Base-by-base conservation (phyloP, 2,329 filamentous ascomycete species). In the Botrytis galanthina region DNA sequence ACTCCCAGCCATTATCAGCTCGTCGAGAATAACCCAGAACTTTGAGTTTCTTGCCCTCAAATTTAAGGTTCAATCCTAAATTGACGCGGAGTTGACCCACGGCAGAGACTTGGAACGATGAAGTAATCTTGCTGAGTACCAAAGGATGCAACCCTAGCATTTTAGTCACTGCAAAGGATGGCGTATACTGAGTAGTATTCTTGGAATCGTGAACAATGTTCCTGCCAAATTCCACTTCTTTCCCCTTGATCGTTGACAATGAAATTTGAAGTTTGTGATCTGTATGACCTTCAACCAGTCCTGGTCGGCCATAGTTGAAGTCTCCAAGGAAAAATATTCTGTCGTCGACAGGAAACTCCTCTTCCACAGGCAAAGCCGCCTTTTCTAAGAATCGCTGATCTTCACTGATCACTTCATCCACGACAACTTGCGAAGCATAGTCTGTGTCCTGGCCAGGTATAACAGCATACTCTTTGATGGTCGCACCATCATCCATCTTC, bases 1-100 rank as follows among this genome's bases (percentile, higher is more conserved):
- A 99, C 82, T 99, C 96, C 97, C 97, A 99, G 9, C 97, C 96
- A 42, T 90, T 92, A 20, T 90, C 86, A 6, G 91, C 91, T 80
- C 96, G 96, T 78, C 94, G 92, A 37, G 95, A 97, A 82, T 98
- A 99, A 0, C 96, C 96, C 46, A 99, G 84, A 10, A 99, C 96
- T 84, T 99, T 99, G 78, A 95, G 88, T 83, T 98, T 97, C 84
- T 93, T 95, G 3, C 90, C 93, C 81, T 99, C 96, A 74, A 99
- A 99, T 82, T 99, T 99, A 77, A 99, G 87, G 80, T 99, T 99
- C 75, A 99, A 86, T 0, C 96, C 96, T 37, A 99, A 85, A 79
- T 99, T 99, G 75, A 97, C 87, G 78, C 93, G 92, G 35, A 78
- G 77, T 74, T 94, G 86, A 39, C 93, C 94, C 73, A 93, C 93